Evolutionary conservation across 331 rosid species (phyloP).

Genomic region (Erythrophleum ivorense): DNA sequence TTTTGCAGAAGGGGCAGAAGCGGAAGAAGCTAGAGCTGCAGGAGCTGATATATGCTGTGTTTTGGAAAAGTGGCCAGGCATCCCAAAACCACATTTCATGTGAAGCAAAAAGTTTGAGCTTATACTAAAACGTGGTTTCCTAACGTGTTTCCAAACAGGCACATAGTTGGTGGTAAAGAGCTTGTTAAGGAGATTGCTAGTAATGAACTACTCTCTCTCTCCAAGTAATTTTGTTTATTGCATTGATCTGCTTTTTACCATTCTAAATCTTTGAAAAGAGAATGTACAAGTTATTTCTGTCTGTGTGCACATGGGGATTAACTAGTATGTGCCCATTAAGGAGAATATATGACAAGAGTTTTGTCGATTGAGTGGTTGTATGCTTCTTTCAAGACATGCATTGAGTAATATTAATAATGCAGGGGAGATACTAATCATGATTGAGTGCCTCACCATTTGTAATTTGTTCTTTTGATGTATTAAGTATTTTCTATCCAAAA

Average conservation of each 20-base stretch:
- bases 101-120: no score
- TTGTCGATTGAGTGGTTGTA: not conserved
- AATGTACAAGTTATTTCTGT: conserved; percentile 5
- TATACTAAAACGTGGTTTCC: no score
- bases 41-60: no score
- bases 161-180: conserved; percentile 94
- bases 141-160: no score
- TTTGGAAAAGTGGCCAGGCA: no score
- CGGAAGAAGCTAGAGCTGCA: conserved; percentile 97
- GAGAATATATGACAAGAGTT: conserved; percentile 7
- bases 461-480: not conserved
- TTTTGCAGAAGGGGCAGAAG: conserved; percentile 97
- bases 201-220: conserved; percentile 57
- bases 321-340: conserved; percentile 8
- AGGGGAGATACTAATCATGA: conserved; percentile 24
- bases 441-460: conserved; percentile 9
- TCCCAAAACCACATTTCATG: no score
- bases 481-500: no score
- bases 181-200: conserved; percentile 93
- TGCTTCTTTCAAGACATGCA: conserved; percentile 10
- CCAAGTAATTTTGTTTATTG: conserved; percentile 26
- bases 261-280: conserved; percentile 17
- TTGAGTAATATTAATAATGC: conserved; percentile 10
- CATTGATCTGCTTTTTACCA: conserved; percentile 7
- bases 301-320: not conserved